These are phyloP conservation scores for Coelastrella sp. DNA, from an alignment of 139 green algal genomes.

Conservation along the genomic window DNA sequence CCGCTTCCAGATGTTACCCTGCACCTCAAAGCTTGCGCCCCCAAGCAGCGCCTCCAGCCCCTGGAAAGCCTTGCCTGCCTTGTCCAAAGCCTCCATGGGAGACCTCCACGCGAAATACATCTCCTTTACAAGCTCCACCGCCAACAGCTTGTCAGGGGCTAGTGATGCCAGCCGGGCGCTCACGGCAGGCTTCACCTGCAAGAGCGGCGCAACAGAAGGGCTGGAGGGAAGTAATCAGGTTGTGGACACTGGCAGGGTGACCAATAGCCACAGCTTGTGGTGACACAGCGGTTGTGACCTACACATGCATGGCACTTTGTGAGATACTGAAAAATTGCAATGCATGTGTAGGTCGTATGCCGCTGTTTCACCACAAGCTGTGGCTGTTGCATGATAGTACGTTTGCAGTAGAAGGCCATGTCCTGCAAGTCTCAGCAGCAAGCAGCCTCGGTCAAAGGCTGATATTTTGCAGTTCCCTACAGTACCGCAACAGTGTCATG, in stretches of 20 bases:
- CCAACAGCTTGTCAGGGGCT: constrained; percentile 64
- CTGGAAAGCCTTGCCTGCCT: constrained; percentile 83
- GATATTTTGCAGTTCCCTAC: too few relatives aligned
- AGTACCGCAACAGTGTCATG: too few relatives aligned
- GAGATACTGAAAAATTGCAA: too few relatives aligned
- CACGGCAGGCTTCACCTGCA: neutral
- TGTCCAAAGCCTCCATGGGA: constrained; percentile 73
- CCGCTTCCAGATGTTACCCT: constrained; percentile 53
- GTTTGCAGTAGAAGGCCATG: too few relatives aligned
- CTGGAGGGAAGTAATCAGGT: too few relatives aligned
- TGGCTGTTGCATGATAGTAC: too few relatives aligned
- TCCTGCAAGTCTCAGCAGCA: too few relatives aligned
- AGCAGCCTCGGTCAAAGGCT: too few relatives aligned
- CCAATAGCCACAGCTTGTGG: constrained; percentile 43
- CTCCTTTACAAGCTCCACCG: constrained; percentile 70
- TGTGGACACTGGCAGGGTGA: too few relatives aligned
- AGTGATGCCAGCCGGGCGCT: constrained; percentile 39
- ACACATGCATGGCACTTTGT: too few relatives aligned
- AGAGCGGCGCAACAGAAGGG: neutral
- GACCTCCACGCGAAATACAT: constrained; percentile 69
- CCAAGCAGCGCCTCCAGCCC: constrained; percentile 87
- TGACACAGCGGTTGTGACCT: neutral
- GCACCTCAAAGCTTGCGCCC: constrained; percentile 75
- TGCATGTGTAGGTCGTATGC: too few relatives aligned
- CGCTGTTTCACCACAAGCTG: too few relatives aligned